Evolutionary conservation across 1,284 basidiomycete genomes (phyloP).

Genomic region (Irpex sp.): DNA sequence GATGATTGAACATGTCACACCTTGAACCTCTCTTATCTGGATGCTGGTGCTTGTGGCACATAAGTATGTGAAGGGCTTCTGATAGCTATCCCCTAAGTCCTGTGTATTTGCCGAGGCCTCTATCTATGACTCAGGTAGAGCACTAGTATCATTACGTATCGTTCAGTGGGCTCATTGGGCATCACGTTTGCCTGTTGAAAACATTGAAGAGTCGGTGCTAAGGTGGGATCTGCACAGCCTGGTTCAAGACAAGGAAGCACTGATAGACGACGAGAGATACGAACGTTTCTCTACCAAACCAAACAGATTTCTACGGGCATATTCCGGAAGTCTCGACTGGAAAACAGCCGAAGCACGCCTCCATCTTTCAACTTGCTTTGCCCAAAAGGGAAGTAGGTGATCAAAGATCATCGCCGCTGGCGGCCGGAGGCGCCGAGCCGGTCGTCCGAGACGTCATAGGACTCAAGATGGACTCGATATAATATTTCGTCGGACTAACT

Average conservation of each 20-base stretch:
- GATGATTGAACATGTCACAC: not conserved
- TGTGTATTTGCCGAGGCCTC: too few relatives aligned
- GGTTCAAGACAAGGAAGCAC: not conserved
- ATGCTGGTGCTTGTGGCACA: too few relatives aligned
- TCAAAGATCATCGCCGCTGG: not conserved
- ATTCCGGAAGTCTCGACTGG: not conserved
- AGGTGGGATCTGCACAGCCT: not conserved
- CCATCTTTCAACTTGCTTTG: not conserved
- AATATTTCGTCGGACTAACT: not conserved
- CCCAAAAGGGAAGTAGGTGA: not conserved
- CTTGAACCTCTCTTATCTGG: too few relatives aligned
- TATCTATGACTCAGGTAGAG: too few relatives aligned
- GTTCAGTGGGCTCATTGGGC: too few relatives aligned
- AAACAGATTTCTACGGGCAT: not conserved
- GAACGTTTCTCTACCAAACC: not conserved
- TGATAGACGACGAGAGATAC: not conserved
- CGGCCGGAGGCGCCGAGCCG: not conserved
- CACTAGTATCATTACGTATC: too few relatives aligned
- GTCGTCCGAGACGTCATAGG: conserved; percentile 6
- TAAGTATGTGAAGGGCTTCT: too few relatives aligned
- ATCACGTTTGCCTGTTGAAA: too few relatives aligned
- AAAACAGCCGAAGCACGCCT: not conserved
- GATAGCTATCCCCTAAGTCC: too few relatives aligned
- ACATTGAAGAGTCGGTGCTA: not conserved
- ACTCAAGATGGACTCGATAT: conserved; percentile 5